Percentiles rank a stretch among this genome's conserved stretches.
Evolutionary conservation across 2,329 filamentous ascomycete genomes (phyloP).

Genomic region (Fusarium multiceps): DNA sequence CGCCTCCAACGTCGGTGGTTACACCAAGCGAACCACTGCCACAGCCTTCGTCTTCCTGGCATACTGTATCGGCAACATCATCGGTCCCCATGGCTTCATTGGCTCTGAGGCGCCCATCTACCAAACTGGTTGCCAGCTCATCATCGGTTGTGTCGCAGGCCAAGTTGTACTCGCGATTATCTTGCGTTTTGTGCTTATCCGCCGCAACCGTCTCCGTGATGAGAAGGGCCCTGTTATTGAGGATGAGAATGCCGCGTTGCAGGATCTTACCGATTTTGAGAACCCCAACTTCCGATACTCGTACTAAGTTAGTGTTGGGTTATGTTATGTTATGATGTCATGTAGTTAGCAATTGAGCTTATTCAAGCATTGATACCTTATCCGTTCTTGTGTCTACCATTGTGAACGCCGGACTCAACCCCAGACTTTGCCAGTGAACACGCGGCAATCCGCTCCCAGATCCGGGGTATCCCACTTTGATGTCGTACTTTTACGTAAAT

Average conservation of each 20-base stretch:
- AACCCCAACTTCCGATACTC: constrained; percentile 46
- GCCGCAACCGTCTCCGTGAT: constrained; percentile 42
- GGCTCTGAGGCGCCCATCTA: constrained; percentile 61
- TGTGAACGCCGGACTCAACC: neutral
- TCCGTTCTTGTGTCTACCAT: neutral
- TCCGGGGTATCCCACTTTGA: constrained; percentile 15
- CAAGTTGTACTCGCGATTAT: constrained; percentile 35
- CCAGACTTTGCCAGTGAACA: constrained; percentile 4
- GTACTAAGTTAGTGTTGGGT: constrained; percentile 26
- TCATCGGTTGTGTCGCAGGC: constrained; percentile 41
- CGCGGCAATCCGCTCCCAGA: neutral
- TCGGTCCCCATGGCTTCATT: constrained; percentile 54
- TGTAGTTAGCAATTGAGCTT: constrained; percentile 15
- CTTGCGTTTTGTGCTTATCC: constrained; percentile 41
- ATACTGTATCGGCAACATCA: constrained; percentile 52
- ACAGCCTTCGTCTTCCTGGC: constrained; percentile 61
- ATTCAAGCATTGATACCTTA: neutral
- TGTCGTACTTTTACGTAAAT: constrained; percentile 28
- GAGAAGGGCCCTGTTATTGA: constrained; percentile 36
- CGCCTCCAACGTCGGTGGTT: constrained; percentile 60
- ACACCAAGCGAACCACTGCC: constrained; percentile 60
- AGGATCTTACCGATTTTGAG: constrained; percentile 47
- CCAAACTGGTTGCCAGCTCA: constrained; percentile 61
- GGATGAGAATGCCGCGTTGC: constrained; percentile 32
- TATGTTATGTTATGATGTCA: constrained; percentile 11